Evolutionary conservation across 768 basidiomycete species (phyloP).

Genomic region (Favolaschia claudopus): DNA sequence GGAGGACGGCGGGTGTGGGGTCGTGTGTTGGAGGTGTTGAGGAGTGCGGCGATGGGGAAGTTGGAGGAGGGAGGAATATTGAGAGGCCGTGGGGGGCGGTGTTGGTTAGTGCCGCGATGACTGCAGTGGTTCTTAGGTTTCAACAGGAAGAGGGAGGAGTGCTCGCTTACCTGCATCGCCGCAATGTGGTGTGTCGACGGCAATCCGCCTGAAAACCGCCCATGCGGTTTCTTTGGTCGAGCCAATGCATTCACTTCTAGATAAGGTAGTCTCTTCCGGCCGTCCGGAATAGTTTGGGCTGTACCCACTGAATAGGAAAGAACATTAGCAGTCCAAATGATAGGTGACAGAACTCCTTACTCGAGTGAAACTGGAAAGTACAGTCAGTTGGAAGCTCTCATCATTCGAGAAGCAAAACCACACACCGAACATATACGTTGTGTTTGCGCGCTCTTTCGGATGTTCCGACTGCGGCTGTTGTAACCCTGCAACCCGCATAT

Average conservation of each 20-base stretch:
- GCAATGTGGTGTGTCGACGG: slow-evolving; percentile 21
- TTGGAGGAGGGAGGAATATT: slow-evolving; percentile 16
- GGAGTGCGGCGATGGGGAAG: slow-evolving; percentile 23
- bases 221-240: slow-evolving; percentile 13
- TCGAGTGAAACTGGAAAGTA: background rate
- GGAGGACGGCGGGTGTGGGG: slow-evolving; percentile 24
- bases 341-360: background rate
- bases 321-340: background rate
- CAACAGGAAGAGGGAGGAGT: background rate
- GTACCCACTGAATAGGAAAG: slow-evolving; percentile 9
- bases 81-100: slow-evolving; percentile 19
- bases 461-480: slow-evolving; percentile 15
- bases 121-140: background rate
- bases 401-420: background rate
- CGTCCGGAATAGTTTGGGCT: slow-evolving; percentile 13
- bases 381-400: background rate
- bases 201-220: slow-evolving; percentile 22
- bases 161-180: slow-evolving; percentile 22
- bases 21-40: too few relatives aligned
- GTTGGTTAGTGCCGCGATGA: slow-evolving; percentile 18
- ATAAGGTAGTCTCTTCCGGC: background rate
- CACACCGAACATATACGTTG: slow-evolving; percentile 25
- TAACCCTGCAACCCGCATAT: slow-evolving; percentile 24
- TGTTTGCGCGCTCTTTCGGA: slow-evolving; percentile 14
- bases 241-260: slow-evolving; percentile 23